phyloP scores from a whole-genome alignment of 106 monocot genomes.

The Cymbidium sinense region DNA sequence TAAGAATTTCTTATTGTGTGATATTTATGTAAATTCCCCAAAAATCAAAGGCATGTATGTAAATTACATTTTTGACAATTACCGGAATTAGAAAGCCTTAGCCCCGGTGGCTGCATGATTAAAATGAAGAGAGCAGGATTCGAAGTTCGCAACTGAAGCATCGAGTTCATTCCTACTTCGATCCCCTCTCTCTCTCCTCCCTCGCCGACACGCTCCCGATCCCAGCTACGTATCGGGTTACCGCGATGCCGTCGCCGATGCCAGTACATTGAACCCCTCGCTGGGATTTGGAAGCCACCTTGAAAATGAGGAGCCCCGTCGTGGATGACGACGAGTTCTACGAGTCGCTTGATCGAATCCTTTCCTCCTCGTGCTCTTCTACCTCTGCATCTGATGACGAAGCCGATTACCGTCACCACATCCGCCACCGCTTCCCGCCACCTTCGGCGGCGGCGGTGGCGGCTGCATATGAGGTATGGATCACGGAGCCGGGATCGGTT shows the following conservation, averaged over 20 bases:
- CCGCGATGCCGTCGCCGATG: not conserved
- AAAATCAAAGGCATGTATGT: too few relatives aligned
- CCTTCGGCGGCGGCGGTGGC: too few relatives aligned
- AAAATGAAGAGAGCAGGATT: too few relatives aligned
- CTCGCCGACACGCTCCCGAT: not conserved
- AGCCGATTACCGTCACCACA: conserved; percentile 11
- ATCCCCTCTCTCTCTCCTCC: not conserved
- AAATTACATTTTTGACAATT: too few relatives aligned
- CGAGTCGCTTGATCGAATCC: conserved; percentile 78
- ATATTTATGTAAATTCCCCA: too few relatives aligned
- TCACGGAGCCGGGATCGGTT: conserved; percentile 54
- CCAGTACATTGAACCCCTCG: not conserved
- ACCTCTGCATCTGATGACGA: conserved; percentile 59
- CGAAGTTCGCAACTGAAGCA: too few relatives aligned
- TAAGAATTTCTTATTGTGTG: too few relatives aligned
- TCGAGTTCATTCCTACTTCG: too few relatives aligned
- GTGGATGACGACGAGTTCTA: conserved; percentile 57
- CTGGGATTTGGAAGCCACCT: not conserved
- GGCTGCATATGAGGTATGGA: conserved; percentile 63
- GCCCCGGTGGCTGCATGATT: too few relatives aligned
- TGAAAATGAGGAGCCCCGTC: not conserved
- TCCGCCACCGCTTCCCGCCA: conserved; percentile 5
- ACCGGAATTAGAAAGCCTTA: too few relatives aligned
- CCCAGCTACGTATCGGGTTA: not conserved
- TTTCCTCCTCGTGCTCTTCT: conserved; percentile 76